Evolutionary conservation across 179 eudicot species (phyloP).

Genomic region (Amaranthus tricolor): DNA sequence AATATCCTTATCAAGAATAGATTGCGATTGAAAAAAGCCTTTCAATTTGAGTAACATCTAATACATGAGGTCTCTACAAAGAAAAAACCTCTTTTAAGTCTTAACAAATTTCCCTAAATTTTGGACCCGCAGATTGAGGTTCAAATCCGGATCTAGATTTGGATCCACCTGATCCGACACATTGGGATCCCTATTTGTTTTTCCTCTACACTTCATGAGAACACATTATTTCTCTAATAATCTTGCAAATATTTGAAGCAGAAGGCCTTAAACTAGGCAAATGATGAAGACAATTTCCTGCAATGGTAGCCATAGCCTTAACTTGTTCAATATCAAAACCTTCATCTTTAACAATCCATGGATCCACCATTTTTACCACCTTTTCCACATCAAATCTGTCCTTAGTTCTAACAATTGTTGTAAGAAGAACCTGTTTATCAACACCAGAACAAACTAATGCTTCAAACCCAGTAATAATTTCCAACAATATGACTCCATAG

Average conservation of each 20-base stretch:
- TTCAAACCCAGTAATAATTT: slow-evolving; percentile 74
- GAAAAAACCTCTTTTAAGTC: not conserved
- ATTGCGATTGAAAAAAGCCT: not conserved
- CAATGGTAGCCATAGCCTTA: slow-evolving; percentile 36
- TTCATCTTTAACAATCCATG: slow-evolving; percentile 26
- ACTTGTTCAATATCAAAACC: slow-evolving; percentile 50
- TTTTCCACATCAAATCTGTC: slow-evolving; percentile 28
- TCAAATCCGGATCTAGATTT: too few relatives aligned
- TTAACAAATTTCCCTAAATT: too few relatives aligned
- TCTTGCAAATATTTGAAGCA: slow-evolving; percentile 42
- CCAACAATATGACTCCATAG: slow-evolving; percentile 65
- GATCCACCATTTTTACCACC: slow-evolving; percentile 54
- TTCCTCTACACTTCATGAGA: slow-evolving; percentile 19
- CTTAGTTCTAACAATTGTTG: slow-evolving; percentile 31
- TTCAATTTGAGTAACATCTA: not conserved
- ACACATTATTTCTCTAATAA: slow-evolving; percentile 35
- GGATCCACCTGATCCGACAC: too few relatives aligned
- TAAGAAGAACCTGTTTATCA: slow-evolving; percentile 40
- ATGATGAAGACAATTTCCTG: slow-evolving; percentile 46
- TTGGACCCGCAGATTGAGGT: too few relatives aligned
- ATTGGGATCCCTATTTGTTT: not conserved
- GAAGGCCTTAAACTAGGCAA: slow-evolving; percentile 67
- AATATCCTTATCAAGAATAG: too few relatives aligned
- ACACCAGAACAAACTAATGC: slow-evolving; percentile 38
- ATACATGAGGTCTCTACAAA: not conserved